Conservation (phyloP, 2,329 filamentous ascomycete species). For the Aphanoascus verrucosus region DNA sequence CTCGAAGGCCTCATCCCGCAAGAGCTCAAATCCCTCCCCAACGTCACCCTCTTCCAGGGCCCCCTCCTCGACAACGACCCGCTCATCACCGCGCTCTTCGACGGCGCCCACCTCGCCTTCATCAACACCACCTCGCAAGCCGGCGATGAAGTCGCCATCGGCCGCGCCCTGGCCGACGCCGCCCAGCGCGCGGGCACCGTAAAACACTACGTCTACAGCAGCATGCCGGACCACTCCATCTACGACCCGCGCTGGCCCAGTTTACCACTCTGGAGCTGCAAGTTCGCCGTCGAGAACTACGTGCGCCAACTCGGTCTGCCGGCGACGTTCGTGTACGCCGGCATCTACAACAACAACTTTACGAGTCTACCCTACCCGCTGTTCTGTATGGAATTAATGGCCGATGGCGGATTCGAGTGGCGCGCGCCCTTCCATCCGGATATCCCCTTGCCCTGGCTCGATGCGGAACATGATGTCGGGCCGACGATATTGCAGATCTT, state of each 20-base stretch:
- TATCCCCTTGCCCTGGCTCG: constrained; percentile 83
- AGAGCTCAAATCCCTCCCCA: constrained; percentile 71
- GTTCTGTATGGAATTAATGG: constrained; percentile 84
- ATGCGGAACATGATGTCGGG: constrained; percentile 91
- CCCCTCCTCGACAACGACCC: constrained; percentile 58
- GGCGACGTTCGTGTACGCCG: constrained; percentile 87
- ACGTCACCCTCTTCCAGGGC: constrained; percentile 63
- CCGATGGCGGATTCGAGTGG: constrained; percentile 82
- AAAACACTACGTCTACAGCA: constrained; percentile 89
- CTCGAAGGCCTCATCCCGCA: constrained; percentile 77
- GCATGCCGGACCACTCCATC: constrained; percentile 86
- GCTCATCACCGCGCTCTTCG: constrained; percentile 68
- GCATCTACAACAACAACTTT: constrained; percentile 99
- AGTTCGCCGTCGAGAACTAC: constrained; percentile 88
- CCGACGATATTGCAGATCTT: constrained; percentile 87
- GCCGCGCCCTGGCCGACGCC: constrained; percentile 76
- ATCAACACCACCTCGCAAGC: constrained; percentile 92
- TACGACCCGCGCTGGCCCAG: constrained; percentile 69
- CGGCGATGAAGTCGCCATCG: constrained; percentile 84
- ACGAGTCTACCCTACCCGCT: constrained; percentile 84
- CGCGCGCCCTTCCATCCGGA: constrained; percentile 87
- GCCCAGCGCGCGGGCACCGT: constrained; percentile 68
- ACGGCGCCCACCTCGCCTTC: constrained; percentile 77
- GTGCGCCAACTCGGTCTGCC: constrained; percentile 70
- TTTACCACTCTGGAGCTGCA: constrained; percentile 81